phyloP scores from a whole-genome alignment of 2,329 filamentous ascomycete species.

The Fusarium austroafricanum region DNA sequence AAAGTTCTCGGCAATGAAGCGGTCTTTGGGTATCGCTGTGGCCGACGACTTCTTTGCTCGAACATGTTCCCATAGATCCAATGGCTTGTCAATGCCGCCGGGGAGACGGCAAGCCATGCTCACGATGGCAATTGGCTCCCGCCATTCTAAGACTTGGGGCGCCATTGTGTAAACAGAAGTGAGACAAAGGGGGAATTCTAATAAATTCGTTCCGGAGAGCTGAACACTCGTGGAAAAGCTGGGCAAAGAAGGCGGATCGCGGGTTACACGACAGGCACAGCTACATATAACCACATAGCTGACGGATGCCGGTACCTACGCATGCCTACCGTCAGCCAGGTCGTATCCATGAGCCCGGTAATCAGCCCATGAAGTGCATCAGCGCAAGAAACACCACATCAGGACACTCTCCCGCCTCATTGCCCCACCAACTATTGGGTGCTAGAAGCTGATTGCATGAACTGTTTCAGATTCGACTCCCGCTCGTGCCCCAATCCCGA shows the following conservation, averaged over 20 bases:
- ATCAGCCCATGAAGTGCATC: conserved; percentile 4
- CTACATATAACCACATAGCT: conserved; percentile 2
- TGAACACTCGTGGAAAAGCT: conserved; percentile 2
- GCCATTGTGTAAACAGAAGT: conserved; percentile 28
- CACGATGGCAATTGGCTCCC: conserved; percentile 42
- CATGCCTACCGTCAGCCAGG: no score
- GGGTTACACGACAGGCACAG: not conserved
- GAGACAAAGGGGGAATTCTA: not conserved
- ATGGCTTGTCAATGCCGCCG: conserved; percentile 41
- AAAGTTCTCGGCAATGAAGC: conserved; percentile 43
- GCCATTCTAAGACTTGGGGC: conserved; percentile 39
- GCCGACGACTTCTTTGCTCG: conserved; percentile 37
- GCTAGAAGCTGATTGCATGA: not conserved
- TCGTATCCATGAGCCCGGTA: not conserved
- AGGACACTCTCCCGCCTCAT: not conserved
- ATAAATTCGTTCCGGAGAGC: not conserved
- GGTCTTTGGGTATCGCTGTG: conserved; percentile 40
- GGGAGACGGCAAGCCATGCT: conserved; percentile 43
- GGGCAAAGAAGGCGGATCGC: not conserved
- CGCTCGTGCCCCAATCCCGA: no score
- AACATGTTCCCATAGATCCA: conserved; percentile 43
- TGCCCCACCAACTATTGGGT: not conserved
- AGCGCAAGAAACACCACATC: conserved; percentile 4
- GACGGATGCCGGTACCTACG: no score
- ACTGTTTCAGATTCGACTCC: conserved; percentile 9